phyloP scores from a whole-genome alignment of 2,329 filamentous ascomycete species.

The Neofusicoccum umdonicola region DNA sequence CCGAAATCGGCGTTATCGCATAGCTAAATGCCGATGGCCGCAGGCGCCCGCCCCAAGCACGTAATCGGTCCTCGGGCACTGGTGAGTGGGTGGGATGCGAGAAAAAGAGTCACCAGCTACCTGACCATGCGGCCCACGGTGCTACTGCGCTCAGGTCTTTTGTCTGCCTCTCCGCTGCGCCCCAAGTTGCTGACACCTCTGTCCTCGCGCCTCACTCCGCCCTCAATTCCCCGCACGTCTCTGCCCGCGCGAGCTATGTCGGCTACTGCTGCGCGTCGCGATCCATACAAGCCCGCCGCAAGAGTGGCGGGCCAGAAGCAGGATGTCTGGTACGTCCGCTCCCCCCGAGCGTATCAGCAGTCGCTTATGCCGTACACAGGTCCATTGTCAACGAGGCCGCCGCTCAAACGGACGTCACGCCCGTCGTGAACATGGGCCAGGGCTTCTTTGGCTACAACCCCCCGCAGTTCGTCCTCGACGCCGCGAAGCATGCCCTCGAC shows the following conservation, averaged over 20 bases:
- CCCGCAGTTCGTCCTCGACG: conserved; percentile 83
- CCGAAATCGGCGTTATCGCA: not conserved
- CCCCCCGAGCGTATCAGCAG: not conserved
- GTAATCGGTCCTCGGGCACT: conserved; percentile 5
- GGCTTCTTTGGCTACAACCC: conserved; percentile 93
- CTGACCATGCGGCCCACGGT: not conserved
- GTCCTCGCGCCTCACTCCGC: not conserved
- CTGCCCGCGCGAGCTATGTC: conserved; percentile 33
- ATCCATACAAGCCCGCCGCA: conserved; percentile 53
- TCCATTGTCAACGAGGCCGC: conserved; percentile 68
- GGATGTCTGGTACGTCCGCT: conserved; percentile 54
- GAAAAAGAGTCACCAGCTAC: conserved; percentile 4
- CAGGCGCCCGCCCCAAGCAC: not conserved
- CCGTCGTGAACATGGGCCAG: conserved; percentile 69
- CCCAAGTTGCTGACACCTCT: not conserved
- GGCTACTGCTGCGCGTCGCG: conserved; percentile 30
- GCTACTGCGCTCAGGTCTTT: not conserved
- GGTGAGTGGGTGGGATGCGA: not conserved
- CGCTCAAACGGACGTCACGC: conserved; percentile 61
- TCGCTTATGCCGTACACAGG: conserved; percentile 36
- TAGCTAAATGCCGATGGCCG: not conserved
- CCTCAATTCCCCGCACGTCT: not conserved
- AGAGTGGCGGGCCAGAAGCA: conserved; percentile 55
- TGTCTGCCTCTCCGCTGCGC: not conserved
- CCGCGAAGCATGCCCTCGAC: conserved; percentile 85